A percentile compares a stretch with the other conserved stretches of the same genome.
Evolutionary conservation across 768 basidiomycete genomes (phyloP).

Genomic region (Tylopilus cervinicoccineus): DNA sequence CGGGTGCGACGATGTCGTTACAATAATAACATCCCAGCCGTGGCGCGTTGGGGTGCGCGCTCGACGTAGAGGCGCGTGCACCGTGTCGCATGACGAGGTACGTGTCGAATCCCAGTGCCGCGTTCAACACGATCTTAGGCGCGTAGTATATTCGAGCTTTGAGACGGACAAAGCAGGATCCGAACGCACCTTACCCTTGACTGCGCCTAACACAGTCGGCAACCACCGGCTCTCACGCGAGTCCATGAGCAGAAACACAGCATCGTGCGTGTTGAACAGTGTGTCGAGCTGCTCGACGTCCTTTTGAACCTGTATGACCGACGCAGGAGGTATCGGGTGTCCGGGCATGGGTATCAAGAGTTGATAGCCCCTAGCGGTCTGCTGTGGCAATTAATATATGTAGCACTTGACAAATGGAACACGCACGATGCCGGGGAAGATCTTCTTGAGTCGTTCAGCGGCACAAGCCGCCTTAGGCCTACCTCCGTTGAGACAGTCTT

Average conservation of each 20-base stretch:
- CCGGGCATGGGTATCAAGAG: conserved; percentile 97
- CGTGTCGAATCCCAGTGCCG: conserved; percentile 92
- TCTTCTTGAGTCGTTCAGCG: conserved; percentile 76
- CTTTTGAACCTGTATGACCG: conserved; percentile 52
- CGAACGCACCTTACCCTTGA: conserved; percentile 73
- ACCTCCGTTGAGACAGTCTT: conserved; percentile 89
- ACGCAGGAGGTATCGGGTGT: conserved; percentile 73
- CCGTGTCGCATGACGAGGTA: conserved; percentile 98
- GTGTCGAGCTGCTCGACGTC: conserved; percentile 71
- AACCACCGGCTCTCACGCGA: conserved; percentile 97
- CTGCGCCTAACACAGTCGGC: conserved; percentile 82
- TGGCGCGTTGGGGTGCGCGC: conserved; percentile 19
- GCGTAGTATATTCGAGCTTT: no score
- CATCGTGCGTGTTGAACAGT: conserved; percentile 85
- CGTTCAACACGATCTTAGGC: conserved; percentile 90
- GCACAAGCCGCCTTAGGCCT: conserved; percentile 93
- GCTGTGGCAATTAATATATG: neutral
- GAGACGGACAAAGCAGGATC: neutral
- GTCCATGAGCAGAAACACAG: conserved; percentile 92
- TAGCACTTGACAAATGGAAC: no score
- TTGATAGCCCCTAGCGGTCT: conserved; percentile 80
- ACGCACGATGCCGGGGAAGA: conserved; percentile 91
- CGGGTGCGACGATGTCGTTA: conserved; percentile 95
- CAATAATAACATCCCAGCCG: conserved; percentile 95
- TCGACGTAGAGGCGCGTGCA: conserved; percentile 40